Evolutionary conservation across 2,329 filamentous ascomycete species (phyloP).

Genomic region (Stemphylium lycopersici): DNA sequence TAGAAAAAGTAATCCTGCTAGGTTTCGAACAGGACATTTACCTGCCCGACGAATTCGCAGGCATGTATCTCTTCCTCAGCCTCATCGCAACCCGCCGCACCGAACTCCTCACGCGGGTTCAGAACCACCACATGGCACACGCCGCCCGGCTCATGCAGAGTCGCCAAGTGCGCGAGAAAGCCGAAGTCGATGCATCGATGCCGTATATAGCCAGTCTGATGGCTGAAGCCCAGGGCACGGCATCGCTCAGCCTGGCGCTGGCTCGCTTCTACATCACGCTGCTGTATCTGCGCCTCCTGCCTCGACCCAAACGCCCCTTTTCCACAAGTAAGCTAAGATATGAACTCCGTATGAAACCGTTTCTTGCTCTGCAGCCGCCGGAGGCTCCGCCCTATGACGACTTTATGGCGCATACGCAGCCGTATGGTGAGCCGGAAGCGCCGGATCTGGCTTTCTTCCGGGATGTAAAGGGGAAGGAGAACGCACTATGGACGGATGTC

Average conservation of each 20-base stretch:
- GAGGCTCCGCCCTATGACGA: constrained; percentile 69
- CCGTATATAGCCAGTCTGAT: constrained; percentile 35
- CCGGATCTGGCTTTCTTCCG: constrained; percentile 11
- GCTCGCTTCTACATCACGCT: constrained; percentile 69
- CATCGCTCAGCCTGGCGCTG: constrained; percentile 39
- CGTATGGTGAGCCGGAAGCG: constrained; percentile 31
- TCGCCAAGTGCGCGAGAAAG: constrained; percentile 8
- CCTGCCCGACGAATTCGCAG: constrained; percentile 79
- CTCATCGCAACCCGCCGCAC: constrained; percentile 33
- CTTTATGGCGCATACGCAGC: constrained; percentile 54
- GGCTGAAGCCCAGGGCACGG: constrained; percentile 33
- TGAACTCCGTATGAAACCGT: constrained; percentile 86
- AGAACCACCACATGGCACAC: constrained; percentile 19
- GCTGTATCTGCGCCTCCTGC: constrained; percentile 62
- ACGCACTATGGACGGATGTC: constrained; percentile 33
- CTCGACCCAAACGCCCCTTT: constrained; percentile 65
- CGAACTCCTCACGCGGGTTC: constrained; percentile 26
- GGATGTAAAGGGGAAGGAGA: constrained; percentile 13
- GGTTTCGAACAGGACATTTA: constrained; percentile 95
- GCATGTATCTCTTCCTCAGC: constrained; percentile 77
- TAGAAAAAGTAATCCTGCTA: constrained; percentile 86
- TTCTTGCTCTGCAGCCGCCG: constrained; percentile 71
- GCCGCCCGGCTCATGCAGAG: constrained; percentile 2
- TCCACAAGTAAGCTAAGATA: constrained; percentile 72
- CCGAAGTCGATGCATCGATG: constrained; percentile 17